Conservation (phyloP, 306 rosid genomes). For the Carpinus fangiana region DNA sequence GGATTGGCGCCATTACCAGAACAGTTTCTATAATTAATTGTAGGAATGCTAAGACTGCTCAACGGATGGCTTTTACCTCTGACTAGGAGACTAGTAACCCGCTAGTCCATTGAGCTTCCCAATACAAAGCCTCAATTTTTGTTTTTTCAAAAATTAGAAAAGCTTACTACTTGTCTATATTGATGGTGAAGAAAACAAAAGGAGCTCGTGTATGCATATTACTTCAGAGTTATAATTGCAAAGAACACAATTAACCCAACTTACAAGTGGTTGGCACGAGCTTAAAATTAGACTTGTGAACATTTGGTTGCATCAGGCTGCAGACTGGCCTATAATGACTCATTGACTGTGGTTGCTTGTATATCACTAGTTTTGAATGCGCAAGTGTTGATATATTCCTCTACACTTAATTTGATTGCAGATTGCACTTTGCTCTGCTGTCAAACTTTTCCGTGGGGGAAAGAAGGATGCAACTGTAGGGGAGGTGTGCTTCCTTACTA, state of each 20-base stretch:
- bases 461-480: conserved; percentile 77
- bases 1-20: background rate
- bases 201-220: background rate
- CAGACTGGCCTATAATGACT: no score
- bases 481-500: conserved; percentile 52
- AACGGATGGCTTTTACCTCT: no score
- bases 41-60: background rate
- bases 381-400: background rate
- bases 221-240: background rate
- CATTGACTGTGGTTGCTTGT: background rate
- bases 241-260: background rate
- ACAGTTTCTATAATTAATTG: background rate
- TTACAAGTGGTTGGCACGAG: background rate
- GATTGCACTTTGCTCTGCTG: conserved; percentile 82
- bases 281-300: background rate
- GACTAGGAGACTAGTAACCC: no score
- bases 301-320: background rate
- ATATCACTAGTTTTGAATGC: background rate
- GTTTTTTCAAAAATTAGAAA: background rate
- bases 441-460: conserved; percentile 65
- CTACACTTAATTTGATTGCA: conserved; percentile 32
- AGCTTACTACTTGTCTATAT: background rate
- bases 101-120: background rate
- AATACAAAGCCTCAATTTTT: background rate
- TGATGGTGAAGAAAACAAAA: background rate